Conservation (phyloP, 1,284 basidiomycete genomes). For the Sanghuangporus sanghuang region DNA sequence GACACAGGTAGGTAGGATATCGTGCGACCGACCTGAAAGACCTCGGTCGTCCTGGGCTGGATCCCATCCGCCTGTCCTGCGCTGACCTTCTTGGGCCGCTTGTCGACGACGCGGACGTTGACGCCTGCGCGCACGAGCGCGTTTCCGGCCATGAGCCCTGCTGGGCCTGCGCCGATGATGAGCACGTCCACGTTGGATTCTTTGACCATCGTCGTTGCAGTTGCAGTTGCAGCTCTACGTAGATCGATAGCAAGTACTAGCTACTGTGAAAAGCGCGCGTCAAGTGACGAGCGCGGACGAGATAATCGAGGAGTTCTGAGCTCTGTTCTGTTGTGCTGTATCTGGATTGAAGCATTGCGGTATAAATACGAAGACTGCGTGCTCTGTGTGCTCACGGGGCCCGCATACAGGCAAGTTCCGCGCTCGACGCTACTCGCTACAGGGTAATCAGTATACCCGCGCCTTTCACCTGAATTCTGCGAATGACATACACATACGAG, state of each 20-base stretch:
- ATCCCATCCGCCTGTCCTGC: slow-evolving; percentile 79
- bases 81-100: slow-evolving; percentile 49
- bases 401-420: not conserved
- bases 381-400: not conserved
- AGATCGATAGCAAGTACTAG: not conserved
- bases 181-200: slow-evolving; percentile 48
- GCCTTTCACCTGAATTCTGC: not conserved
- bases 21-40: slow-evolving; percentile 49
- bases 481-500: too few species aligned
- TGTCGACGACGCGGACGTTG: slow-evolving; percentile 59
- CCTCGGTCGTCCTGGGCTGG: slow-evolving; percentile 73
- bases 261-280: not conserved
- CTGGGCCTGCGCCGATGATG: slow-evolving; percentile 52
- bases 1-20: too few species aligned
- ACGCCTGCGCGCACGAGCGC: slow-evolving; percentile 56
- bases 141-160: slow-evolving; percentile 59
- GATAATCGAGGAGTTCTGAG: not conserved
- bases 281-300: too few species aligned
- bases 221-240: not conserved
- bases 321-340: not conserved
- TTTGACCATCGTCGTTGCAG: slow-evolving; percentile 3
- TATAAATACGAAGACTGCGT: not conserved
- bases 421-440: not conserved
- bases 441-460: not conserved
- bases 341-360: not conserved